These are phyloP conservation scores for Moelleriella libera DNA, from an alignment of 2,329 filamentous ascomycete genomes.

Conservation along the genomic window DNA sequence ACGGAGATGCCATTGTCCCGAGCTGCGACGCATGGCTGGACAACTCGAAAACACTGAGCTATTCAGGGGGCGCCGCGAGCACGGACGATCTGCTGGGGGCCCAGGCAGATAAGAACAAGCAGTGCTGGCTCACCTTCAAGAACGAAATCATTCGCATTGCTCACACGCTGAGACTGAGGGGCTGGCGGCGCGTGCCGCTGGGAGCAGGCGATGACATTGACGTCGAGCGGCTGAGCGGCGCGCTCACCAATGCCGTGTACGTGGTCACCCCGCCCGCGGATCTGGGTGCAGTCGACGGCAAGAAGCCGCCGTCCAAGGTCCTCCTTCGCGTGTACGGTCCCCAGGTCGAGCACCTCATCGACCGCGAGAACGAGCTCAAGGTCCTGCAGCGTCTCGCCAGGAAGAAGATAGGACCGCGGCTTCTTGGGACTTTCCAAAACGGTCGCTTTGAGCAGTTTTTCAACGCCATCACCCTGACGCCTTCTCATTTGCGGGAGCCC, in stretches of 20 bases:
- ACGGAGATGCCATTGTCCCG: conserved; percentile 72
- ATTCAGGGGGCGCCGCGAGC: conserved; percentile 35
- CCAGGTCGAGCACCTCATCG: conserved; percentile 90
- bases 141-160: conserved; percentile 79
- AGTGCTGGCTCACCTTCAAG: conserved; percentile 79
- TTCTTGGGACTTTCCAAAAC: conserved; percentile 86
- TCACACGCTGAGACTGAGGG: conserved; percentile 80
- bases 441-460: conserved; percentile 94
- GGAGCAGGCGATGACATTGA: conserved; percentile 54
- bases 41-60: conserved; percentile 78
- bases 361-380: conserved; percentile 76
- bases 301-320: conserved; percentile 48
- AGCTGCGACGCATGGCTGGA: conserved; percentile 74
- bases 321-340: conserved; percentile 87
- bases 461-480: conserved; percentile 67
- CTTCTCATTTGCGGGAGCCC: conserved; percentile 60
- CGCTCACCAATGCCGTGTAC: conserved; percentile 92
- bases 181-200: conserved; percentile 74
- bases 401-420: conserved; percentile 83
- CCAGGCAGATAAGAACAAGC: conserved; percentile 50
- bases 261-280: conserved; percentile 72
- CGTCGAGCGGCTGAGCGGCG: conserved; percentile 72
- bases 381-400: conserved; percentile 75
- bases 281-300: conserved; percentile 26
- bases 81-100: conserved; percentile 27